Base-by-base conservation (phyloP, 2,329 filamentous ascomycete genomes). In the Metarhizium guizhouense region DNA sequence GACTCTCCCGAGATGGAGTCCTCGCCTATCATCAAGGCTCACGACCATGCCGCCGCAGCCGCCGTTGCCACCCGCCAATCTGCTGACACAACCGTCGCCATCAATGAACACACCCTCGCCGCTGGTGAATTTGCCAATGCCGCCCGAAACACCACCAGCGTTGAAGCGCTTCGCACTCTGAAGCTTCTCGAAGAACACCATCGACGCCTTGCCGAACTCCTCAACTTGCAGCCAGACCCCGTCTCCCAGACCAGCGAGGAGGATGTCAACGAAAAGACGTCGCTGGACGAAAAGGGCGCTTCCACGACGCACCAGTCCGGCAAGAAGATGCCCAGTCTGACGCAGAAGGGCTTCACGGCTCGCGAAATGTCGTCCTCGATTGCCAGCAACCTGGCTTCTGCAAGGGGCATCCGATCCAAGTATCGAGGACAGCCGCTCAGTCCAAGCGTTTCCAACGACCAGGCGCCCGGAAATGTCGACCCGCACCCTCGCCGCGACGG, bases 171-270 rank as follows among this genome's bases (percentile, higher is more conserved):
- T 52, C 84, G 94, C 53, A 94, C 92, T 10, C 77, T 99, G 58
- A 83, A 82, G 61, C 81, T 97, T 3, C 84, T 99, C 56, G 90
- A 96, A 70, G 81, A 88, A 60, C 90, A 99, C 69, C 94, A 99
- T 69, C 83, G 85, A 61, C 85, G 84, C 59, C 84, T 97, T 13
- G 90, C 92, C 16, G 84, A 87, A 60, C 83, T 96, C 47, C 82
- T 97, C 60, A 87, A 87, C 65, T 81, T 87, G 47, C 86, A 88
- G 42, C 76, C 81, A 43, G 67, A 72, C 7, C 71, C 72, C 40
- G 64, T 68, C 16, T 62, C 70, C 51, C 74, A 76, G 36, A 53
- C 54, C 38, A 57, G 58, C 55, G 64, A 66, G 8, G 61, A 59
- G 18, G 55, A 58, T 7, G 56, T 59, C 38, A 56, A 54, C 53